Base-by-base conservation (phyloP, 352 stramenopile species). In the Phytopythium montanum region DNA sequence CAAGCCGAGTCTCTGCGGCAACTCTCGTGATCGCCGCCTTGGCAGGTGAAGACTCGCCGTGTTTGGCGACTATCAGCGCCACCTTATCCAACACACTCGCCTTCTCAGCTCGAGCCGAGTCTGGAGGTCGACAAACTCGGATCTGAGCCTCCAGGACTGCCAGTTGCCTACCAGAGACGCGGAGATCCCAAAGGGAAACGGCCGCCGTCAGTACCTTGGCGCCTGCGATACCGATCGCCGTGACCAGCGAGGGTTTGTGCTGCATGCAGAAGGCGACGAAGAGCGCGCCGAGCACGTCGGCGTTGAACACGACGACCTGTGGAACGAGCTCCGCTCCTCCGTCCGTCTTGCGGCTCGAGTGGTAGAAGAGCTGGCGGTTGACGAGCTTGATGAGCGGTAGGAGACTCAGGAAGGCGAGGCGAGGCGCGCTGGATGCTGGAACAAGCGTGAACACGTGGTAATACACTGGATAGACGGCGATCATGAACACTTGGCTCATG, bases 261-360 rank as follows among this genome's bases (percentile, higher is more conserved):
- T 72, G 61, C 68, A 76, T 68, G 13, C 57, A 68, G 28, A 70
- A 70, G 8, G 65, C 69, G 18, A 70, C 52, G 36, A 70, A 76
- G 26, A 76, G 34, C 1, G 65, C 65, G 42, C 68, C 65, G 19
- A 76, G 59, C 19, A 70, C 45, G 29, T 72, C 68, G 6, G 68
- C 57, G 28, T 73, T 76, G 59, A 76, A 70, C 26, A 72, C 64
- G 10, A 76, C 66, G 2, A 66, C 56, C 3, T 61, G 59, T 13
- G 68, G 65, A 14, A 70, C 59, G 2, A 38, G 53, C 44, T 69
- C 52, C 9, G 38, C 52, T 19, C 62, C 19, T 54, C 44, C 19
- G 65, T 55, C 1, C 48, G 31, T 14, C 51, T 56, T 67, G 3
- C 56, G 60, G 8, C 61, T 59, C 44, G 66, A 62, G 10, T 65